phyloP scores from a whole-genome alignment of 352 stramenopile species.

The Globisporangium apiculatum region DNA sequence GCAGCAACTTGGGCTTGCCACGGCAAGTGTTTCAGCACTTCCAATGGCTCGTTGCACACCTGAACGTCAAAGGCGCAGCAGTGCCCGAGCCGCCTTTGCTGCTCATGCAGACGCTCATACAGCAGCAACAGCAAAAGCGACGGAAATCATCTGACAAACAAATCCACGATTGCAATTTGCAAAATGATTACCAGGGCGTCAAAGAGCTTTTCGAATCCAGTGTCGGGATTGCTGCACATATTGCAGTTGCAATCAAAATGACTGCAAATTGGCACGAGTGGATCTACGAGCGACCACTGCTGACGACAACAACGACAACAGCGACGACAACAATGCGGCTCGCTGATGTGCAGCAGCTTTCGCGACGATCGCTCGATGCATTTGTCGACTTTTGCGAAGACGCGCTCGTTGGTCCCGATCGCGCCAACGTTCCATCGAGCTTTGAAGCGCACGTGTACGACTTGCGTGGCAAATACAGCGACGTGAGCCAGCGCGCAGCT shows the following conservation, averaged over 20 bases:
- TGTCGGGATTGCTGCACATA: constrained; percentile 47
- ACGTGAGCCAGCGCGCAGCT: not conserved
- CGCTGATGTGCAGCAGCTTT: constrained; percentile 15
- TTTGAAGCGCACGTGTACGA: constrained; percentile 42
- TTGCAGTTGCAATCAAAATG: constrained; percentile 62
- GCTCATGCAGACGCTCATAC: not conserved
- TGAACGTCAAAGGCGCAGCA: constrained; percentile 32
- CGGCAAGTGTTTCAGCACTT: constrained; percentile 57
- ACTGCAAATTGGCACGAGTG: constrained; percentile 77
- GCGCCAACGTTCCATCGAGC: constrained; percentile 30
- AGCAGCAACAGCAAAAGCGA: no score
- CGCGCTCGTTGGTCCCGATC: constrained; percentile 22
- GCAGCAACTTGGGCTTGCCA: constrained; percentile 48
- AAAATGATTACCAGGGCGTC: not conserved
- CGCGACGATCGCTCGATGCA: constrained; percentile 35
- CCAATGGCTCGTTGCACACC: constrained; percentile 49
- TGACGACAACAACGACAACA: constrained; percentile 1
- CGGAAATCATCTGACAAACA: no score
- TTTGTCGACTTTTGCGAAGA: constrained; percentile 50
- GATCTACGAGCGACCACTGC: constrained; percentile 45
- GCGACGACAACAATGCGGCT: constrained; percentile 17
- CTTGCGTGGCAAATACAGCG: constrained; percentile 18
- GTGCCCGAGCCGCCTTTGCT: constrained; percentile 36
- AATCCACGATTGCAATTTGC: no score
- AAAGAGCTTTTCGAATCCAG: constrained; percentile 30